phyloP scores from a whole-genome alignment of 2,329 filamentous ascomycete genomes.

The Monilinia polystroma region DNA sequence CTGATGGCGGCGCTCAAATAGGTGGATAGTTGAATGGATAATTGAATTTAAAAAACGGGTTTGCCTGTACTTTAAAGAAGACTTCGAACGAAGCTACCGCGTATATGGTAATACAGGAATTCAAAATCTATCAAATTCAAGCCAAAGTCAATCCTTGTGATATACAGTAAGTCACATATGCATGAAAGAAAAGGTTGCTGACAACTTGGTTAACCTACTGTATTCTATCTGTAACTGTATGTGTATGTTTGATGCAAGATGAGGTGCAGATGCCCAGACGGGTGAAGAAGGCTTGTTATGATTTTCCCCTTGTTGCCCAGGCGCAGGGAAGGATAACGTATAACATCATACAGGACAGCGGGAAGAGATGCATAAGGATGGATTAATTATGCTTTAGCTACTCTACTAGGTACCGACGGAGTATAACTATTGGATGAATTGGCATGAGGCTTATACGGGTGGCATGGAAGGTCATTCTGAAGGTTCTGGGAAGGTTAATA shows the following conservation, averaged over 20 bases:
- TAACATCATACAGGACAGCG: too few relatives aligned
- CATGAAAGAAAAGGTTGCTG: background rate
- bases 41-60: too few relatives aligned
- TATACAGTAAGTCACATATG: background rate
- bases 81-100: too few relatives aligned
- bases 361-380: background rate
- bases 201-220: background rate
- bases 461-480: background rate
- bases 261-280: conserved; percentile 4
- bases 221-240: background rate
- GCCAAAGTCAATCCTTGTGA: background rate
- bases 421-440: background rate
- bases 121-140: too few relatives aligned
- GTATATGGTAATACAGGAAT: too few relatives aligned
- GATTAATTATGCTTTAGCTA: background rate
- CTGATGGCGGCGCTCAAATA: too few relatives aligned
- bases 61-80: too few relatives aligned
- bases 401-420: too few relatives aligned
- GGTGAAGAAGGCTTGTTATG: background rate
- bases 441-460: background rate
- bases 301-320: background rate
- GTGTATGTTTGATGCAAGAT: background rate
- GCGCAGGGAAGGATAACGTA: background rate
- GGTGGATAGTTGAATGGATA: too few relatives aligned
- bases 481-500: background rate